phyloP scores from a whole-genome alignment of 129 eudicot genomes.

The Artemisia argyi region DNA sequence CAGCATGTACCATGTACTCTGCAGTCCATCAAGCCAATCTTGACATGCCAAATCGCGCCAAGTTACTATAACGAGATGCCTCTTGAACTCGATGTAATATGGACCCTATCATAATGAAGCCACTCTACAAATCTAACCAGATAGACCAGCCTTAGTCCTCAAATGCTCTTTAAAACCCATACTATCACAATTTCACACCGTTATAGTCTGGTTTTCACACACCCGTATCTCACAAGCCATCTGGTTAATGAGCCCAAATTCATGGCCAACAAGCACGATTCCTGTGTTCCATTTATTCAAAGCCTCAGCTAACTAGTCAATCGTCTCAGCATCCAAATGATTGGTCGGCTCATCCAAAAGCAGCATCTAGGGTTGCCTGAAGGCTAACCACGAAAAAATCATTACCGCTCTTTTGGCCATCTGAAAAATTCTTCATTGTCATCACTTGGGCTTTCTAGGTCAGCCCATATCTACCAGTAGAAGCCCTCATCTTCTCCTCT shows the following conservation, averaged over 20 bases:
- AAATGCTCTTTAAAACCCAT: constrained; percentile 80
- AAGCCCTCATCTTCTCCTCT: constrained; percentile 92
- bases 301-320: constrained; percentile 87
- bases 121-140: too few species aligned
- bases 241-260: constrained; percentile 92
- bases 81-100: too few species aligned
- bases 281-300: constrained; percentile 98
- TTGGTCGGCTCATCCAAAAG: constrained; percentile 95
- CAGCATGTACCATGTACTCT: too few species aligned
- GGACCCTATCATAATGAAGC: too few species aligned
- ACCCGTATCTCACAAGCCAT: constrained; percentile 98
- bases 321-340: constrained; percentile 94
- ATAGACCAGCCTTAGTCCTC: constrained; percentile 65
- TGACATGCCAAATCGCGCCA: too few species aligned
- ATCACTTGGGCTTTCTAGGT: constrained; percentile 78
- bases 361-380: constrained; percentile 88
- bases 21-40: too few species aligned
- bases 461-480: constrained; percentile 77
- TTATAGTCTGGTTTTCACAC: constrained; percentile 67
- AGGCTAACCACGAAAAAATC: constrained; percentile 93
- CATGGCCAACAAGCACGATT: constrained; percentile 91
- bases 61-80: too few species aligned
- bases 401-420: constrained; percentile 85
- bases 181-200: too few species aligned
- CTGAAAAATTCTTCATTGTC: constrained; percentile 96